Evolutionary conservation across 176 grass and related monocot species (phyloP), one percentile per base, ranked within the genome.

Genomic region (Avena sativa): DNA sequence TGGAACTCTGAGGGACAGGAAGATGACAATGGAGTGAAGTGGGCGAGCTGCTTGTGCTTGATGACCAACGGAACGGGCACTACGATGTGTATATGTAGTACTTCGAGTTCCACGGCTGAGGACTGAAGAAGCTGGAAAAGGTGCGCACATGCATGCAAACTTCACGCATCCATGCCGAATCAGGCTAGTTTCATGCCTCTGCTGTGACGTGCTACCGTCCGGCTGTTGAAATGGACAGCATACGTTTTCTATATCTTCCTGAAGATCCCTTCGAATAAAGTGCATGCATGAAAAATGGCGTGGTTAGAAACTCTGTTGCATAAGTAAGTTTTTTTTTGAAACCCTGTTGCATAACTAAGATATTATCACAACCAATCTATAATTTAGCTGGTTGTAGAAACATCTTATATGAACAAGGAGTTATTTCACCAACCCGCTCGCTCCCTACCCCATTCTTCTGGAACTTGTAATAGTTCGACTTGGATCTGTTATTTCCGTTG

Each of bases 41-140:
- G 71, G 71, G 47, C 7, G 57, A 57, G 34, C 82, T 85, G 48
- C 82, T 89, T 66, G 87, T 85, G 34, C 66, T 89, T 66, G 87
- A 64, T 56, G 87, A 56, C 16, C 40, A 56, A 1, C 15, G 67
- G 56, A 25, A 12, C 47, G 17, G 56, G 56, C 6, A 32, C 6
- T 8, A 21, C 0, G 48, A 25, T 63, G 25, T 14, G 38, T 74
- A 72, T 86, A 78, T 86, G 81, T 82, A 90, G 71, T 28, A 28
- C 28, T 23, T 28, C 28, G 28, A 59, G 12, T 20, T 55, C 23
- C 74, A 19, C 15, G 25, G 25, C 23, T 66, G 43, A 49, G 28
- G 64, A 20, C 23, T 17, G 25, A 73, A 23, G 81, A 46, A 25
- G 49, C 56, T 23, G 40, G 0, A 19, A 63, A 74, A 47, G 70